These are phyloP conservation scores for Colletotrichum nymphaeae DNA, from an alignment of 2,329 filamentous ascomycete species.

Conservation along the genomic window DNA sequence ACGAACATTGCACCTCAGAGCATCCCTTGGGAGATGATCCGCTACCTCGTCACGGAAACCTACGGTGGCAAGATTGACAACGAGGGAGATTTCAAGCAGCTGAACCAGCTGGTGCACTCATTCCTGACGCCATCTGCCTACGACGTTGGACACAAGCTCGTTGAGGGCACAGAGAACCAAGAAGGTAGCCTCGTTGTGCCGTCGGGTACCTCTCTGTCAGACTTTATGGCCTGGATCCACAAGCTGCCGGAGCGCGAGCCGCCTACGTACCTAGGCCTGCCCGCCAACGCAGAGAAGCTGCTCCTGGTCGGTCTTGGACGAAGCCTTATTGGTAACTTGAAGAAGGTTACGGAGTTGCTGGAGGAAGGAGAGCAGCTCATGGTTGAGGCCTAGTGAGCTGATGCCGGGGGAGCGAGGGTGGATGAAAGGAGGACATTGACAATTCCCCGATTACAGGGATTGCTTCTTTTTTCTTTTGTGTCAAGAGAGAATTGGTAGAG, in stretches of 20 bases:
- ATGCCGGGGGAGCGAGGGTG: too few relatives aligned
- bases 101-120: constrained; percentile 78
- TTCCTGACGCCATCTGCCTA: constrained; percentile 91
- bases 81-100: constrained; percentile 81
- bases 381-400: constrained; percentile 63
- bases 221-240: constrained; percentile 93
- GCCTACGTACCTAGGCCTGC: constrained; percentile 92
- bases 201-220: constrained; percentile 81
- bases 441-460: background rate
- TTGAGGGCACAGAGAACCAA: constrained; percentile 71
- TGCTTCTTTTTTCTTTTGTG: background rate
- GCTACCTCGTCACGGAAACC: constrained; percentile 89
- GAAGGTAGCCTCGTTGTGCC: constrained; percentile 78
- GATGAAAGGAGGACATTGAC: background rate
- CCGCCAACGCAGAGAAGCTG: constrained; percentile 96
- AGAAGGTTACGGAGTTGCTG: constrained; percentile 85
- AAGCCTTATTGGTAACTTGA: constrained; percentile 85
- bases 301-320: constrained; percentile 88
- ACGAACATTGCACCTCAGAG: constrained; percentile 94
- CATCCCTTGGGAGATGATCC: constrained; percentile 96
- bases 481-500: background rate
- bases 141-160: constrained; percentile 90
- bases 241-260: constrained; percentile 93
- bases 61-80: constrained; percentile 99
- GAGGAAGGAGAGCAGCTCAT: constrained; percentile 95